phyloP scores from a whole-genome alignment of 108 stramenopile genomes.

The Fistulifera solaris region DNA sequence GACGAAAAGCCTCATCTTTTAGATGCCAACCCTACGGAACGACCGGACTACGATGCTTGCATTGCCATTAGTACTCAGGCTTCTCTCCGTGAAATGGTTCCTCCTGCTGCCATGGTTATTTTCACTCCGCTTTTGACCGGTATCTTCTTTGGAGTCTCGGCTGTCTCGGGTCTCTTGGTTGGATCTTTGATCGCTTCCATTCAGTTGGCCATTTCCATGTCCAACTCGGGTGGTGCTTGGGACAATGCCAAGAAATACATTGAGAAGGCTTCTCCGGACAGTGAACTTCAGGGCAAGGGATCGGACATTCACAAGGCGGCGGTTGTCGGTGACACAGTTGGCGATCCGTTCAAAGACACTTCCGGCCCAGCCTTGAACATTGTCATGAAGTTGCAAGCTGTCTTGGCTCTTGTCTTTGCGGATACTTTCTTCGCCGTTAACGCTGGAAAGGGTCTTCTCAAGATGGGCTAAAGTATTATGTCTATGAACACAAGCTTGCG shows the following conservation, averaged over 20 bases:
- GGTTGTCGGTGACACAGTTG: constrained; percentile 92
- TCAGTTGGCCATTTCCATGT: constrained; percentile 96
- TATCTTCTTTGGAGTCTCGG: constrained; percentile 92
- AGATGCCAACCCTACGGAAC: constrained; percentile 85
- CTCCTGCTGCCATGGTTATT: constrained; percentile 95
- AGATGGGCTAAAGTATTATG: constrained; percentile 12
- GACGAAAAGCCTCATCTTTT: constrained; percentile 86
- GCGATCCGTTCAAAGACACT: constrained; percentile 89
- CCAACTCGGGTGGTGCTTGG: constrained; percentile 98
- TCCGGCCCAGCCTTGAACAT: constrained; percentile 87
- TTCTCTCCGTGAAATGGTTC: constrained; percentile 92
- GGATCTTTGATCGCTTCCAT: constrained; percentile 86
- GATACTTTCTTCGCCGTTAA: constrained; percentile 93
- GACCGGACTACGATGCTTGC: constrained; percentile 91
- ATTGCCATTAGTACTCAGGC: constrained; percentile 95
- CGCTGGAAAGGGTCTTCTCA: constrained; percentile 66
- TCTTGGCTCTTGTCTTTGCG: constrained; percentile 94
- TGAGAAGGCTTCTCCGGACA: constrained; percentile 60
- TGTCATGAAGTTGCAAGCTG: constrained; percentile 94
- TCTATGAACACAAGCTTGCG: no score
- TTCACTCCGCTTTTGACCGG: constrained; percentile 95
- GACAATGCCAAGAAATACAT: constrained; percentile 96
- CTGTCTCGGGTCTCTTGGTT: constrained; percentile 92
- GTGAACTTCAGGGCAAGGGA: constrained; percentile 85
- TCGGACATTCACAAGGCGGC: constrained; percentile 81